Percentiles rank a stretch among this genome's conserved stretches.
Evolutionary conservation across 2,329 filamentous ascomycete genomes (phyloP).

Genomic region (Sporothrix mexicana): DNA sequence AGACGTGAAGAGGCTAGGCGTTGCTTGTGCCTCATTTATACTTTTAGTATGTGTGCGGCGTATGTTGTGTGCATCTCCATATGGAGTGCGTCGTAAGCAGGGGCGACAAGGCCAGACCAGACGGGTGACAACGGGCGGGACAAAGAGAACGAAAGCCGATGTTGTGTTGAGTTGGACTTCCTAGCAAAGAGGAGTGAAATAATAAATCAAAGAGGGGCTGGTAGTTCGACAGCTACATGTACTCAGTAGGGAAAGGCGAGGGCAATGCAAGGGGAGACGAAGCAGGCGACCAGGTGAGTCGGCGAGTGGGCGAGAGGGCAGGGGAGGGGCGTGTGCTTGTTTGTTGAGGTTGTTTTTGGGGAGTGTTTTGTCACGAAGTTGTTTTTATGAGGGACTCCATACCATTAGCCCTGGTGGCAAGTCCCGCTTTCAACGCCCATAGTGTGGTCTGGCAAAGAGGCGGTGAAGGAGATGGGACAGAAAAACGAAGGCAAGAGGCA

Average conservation of each 20-base stretch:
- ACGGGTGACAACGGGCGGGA: neutral
- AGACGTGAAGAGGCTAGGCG: neutral
- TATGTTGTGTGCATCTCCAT: conserved; percentile 1
- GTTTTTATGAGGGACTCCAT: neutral
- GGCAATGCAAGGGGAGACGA: conserved; percentile 14
- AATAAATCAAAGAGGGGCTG: neutral
- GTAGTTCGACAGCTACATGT: neutral
- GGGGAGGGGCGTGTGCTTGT: neutral
- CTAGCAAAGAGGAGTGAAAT: neutral
- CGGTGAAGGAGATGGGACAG: neutral
- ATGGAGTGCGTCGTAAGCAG: conserved; percentile 17
- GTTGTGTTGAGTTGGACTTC: neutral
- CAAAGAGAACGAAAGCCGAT: conserved; percentile 25
- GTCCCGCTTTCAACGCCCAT: neutral
- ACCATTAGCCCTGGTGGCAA: conserved; percentile 13
- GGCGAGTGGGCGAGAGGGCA: no score
- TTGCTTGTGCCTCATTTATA: neutral
- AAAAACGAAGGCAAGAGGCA: neutral
- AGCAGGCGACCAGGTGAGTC: neutral
- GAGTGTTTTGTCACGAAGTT: neutral
- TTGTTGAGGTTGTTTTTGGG: no score
- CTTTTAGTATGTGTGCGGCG: no score
- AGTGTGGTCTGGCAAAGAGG: conserved; percentile 18
- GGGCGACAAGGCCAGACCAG: neutral
- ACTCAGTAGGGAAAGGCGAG: neutral